These are phyloP conservation scores for Erysimum pusillum DNA, from an alignment of 441 rosid species.

Conservation along the genomic window DNA sequence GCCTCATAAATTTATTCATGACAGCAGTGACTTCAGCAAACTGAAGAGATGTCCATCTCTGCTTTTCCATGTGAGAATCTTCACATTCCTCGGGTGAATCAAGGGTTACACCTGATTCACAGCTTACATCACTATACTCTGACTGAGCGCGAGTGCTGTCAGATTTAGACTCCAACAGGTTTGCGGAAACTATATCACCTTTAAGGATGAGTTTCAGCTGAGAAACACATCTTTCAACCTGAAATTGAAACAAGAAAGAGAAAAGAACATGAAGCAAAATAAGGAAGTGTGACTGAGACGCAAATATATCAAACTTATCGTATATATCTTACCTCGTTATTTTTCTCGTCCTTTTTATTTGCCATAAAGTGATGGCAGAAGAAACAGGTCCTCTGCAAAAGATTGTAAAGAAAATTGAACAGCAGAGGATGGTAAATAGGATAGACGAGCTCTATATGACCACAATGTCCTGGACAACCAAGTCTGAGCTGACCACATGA, in stretches of 20 bases:
- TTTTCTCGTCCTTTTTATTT: constrained; percentile 42
- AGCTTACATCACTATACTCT: constrained; percentile 21
- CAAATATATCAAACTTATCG: constrained; percentile 12
- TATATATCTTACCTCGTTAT: constrained; percentile 55
- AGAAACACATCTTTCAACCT: constrained; percentile 73
- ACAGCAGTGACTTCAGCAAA: constrained; percentile 69
- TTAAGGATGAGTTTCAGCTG: constrained; percentile 80
- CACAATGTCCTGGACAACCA: constrained; percentile 94
- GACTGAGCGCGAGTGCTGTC: not conserved
- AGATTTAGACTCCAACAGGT: constrained; percentile 55
- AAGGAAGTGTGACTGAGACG: constrained; percentile 6
- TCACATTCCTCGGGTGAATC: constrained; percentile 48
- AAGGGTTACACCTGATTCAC: constrained; percentile 25
- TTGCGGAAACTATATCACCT: constrained; percentile 85
- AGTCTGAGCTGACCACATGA: constrained; percentile 70
- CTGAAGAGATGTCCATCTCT: constrained; percentile 94
- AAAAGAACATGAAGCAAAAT: constrained; percentile 27
- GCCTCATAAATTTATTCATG: constrained; percentile 65
- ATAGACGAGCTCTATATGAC: constrained; percentile 81
- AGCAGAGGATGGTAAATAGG: constrained; percentile 88
- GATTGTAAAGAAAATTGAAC: constrained; percentile 64
- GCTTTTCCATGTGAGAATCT: constrained; percentile 45
- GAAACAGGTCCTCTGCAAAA: constrained; percentile 79
- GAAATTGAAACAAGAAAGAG: constrained; percentile 33
- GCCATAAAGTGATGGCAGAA: constrained; percentile 71